Conservation (phyloP, 2,329 filamentous ascomycete genomes). For the Fusarium drepaniforme region DNA sequence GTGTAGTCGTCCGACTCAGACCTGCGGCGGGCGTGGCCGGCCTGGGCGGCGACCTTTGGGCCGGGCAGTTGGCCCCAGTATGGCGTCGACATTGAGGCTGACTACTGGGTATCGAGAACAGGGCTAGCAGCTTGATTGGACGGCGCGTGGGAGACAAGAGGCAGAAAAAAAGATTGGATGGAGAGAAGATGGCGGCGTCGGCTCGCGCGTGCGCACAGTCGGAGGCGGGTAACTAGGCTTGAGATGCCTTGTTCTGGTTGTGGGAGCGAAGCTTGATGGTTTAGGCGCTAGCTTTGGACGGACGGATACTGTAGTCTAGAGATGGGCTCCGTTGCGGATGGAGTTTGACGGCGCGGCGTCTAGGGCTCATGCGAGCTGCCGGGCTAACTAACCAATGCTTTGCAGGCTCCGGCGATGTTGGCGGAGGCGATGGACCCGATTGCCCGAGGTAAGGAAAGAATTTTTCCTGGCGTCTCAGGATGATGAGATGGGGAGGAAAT, state of each 20-base stretch:
- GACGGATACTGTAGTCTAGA: not conserved
- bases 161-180: slow-evolving; percentile 13
- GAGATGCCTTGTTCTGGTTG: not conserved
- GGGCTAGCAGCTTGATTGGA: slow-evolving; percentile 43
- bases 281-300: slow-evolving; percentile 36
- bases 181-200: slow-evolving; percentile 25
- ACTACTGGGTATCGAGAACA: slow-evolving; percentile 24
- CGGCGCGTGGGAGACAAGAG: slow-evolving; percentile 19
- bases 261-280: slow-evolving; percentile 29
- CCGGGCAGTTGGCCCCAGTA: slow-evolving; percentile 72
- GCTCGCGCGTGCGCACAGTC: slow-evolving; percentile 28
- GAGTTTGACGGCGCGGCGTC: slow-evolving; percentile 33
- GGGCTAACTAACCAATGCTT: slow-evolving; percentile 56
- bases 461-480: slow-evolving; percentile 22
- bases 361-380: slow-evolving; percentile 43
- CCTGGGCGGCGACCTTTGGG: slow-evolving; percentile 54
- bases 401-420: slow-evolving; percentile 45
- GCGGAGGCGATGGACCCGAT: slow-evolving; percentile 9
- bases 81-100: slow-evolving; percentile 59
- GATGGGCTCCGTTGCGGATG: slow-evolving; percentile 25
- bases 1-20: slow-evolving; percentile 47
- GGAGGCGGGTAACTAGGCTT: slow-evolving; percentile 37
- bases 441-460: slow-evolving; percentile 9
- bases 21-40: slow-evolving; percentile 51
- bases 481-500: not conserved